Percentiles rank a stretch among this genome's conserved stretches.
Conservation (phyloP, 108 stramenopile genomes). For the Bacterosira constricta region DNA sequence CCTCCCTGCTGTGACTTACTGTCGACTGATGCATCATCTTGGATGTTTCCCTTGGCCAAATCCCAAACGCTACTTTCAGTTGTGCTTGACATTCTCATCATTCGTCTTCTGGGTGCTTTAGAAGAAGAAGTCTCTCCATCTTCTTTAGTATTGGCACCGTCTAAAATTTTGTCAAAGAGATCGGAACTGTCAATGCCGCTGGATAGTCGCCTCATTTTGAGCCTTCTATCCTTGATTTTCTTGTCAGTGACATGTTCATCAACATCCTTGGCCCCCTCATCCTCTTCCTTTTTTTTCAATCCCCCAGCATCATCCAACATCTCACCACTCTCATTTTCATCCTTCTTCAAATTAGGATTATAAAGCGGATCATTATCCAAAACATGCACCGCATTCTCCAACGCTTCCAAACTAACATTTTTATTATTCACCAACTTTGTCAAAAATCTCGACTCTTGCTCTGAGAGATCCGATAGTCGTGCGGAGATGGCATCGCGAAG, state of each 20-base stretch:
- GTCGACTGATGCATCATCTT: no score
- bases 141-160: no score
- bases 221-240: background rate
- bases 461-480: conserved; percentile 3
- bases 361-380: conserved; percentile 28
- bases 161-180: no score
- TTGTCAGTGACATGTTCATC: background rate
- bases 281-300: background rate
- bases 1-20: no score
- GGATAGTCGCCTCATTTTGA: background rate
- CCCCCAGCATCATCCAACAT: background rate
- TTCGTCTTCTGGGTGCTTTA: no score
- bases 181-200: background rate
- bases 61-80: no score
- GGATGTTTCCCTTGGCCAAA: no score
- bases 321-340: no score
- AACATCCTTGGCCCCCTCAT: background rate
- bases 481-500: background rate
- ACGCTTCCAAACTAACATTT: conserved; percentile 8
- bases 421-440: conserved; percentile 18
- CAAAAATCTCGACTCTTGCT: conserved; percentile 15
- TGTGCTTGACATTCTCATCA: no score
- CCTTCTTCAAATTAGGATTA: conserved; percentile 2
- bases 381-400: conserved; percentile 17
- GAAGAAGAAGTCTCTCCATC: no score